A percentile compares a stretch with the other conserved stretches of the same genome.
phyloP scores from a whole-genome alignment of 371 early-diverging fungal species.

The Dichotomocladium elegans region DNA sequence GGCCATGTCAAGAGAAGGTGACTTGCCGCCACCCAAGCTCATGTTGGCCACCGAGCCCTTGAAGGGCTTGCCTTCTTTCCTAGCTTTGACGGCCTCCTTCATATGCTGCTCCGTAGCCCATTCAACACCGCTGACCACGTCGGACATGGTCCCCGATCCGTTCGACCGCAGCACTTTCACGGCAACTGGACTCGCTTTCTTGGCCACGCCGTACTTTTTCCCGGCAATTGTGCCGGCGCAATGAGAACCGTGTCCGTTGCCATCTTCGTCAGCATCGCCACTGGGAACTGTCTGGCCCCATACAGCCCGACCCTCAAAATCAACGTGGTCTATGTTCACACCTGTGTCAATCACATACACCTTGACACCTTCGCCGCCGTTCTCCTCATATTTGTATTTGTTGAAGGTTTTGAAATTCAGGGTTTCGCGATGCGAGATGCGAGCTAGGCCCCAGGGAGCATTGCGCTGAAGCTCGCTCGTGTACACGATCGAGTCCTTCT shows the following conservation, averaged over 20 bases:
- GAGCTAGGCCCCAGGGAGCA: constrained; percentile 91
- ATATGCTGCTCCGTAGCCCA: constrained; percentile 54
- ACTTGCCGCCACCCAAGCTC: constrained; percentile 86
- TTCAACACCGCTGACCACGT: constrained; percentile 69
- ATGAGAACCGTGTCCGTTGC: constrained; percentile 90
- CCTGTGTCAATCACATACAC: constrained; percentile 92
- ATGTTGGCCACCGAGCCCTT: constrained; percentile 88
- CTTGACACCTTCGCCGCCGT: constrained; percentile 74
- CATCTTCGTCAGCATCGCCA: constrained; percentile 69
- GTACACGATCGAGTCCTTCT: constrained; percentile 76
- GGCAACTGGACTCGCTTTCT: constrained; percentile 80
- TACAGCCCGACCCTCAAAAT: constrained; percentile 81
- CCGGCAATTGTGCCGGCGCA: constrained; percentile 91
- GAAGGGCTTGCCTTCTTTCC: constrained; percentile 42
- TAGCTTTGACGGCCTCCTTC: constrained; percentile 35
- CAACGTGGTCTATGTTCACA: constrained; percentile 73
- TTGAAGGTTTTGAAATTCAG: constrained; percentile 60
- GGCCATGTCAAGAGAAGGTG: constrained; percentile 75
- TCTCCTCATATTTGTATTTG: constrained; percentile 68
- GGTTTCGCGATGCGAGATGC: constrained; percentile 70
- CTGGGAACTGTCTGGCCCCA: constrained; percentile 75
- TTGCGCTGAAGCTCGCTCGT: constrained; percentile 55
- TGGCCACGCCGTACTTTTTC: constrained; percentile 83
- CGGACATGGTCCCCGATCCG: constrained; percentile 76
- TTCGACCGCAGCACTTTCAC: constrained; percentile 86